These are phyloP conservation scores for Zoysia pacifica DNA, from an alignment of 176 grass and related monocot species.

Conservation along the genomic window DNA sequence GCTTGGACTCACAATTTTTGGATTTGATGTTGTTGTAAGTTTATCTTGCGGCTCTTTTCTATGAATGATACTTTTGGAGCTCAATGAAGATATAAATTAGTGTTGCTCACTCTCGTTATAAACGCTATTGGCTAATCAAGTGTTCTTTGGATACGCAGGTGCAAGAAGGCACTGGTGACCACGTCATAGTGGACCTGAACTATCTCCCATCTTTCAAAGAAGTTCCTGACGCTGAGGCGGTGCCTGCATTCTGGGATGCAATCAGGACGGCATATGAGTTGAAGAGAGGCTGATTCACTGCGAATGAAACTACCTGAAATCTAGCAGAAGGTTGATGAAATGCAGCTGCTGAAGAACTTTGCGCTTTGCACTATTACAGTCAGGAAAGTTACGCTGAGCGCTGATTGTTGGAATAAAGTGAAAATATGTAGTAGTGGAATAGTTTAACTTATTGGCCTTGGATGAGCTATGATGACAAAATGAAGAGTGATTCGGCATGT, in stretches of 20 bases:
- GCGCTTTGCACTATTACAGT: not conserved
- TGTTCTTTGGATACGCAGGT: slow-evolving; percentile 54
- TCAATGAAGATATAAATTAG: slow-evolving; percentile 1
- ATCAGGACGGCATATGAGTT: slow-evolving; percentile 55
- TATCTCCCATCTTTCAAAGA: slow-evolving; percentile 96
- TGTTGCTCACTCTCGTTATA: not conserved
- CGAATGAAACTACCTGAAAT: not conserved
- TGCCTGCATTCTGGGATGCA: slow-evolving; percentile 84
- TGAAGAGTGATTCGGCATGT: not conserved
- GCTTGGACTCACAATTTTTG: slow-evolving; percentile 92
- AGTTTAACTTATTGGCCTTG: not conserved
- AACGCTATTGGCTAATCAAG: not conserved
- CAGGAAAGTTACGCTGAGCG: not conserved
- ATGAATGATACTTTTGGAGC: slow-evolving; percentile 19
- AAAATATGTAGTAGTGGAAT: not conserved
- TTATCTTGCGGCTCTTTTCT: slow-evolving; percentile 28
- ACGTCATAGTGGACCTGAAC: slow-evolving; percentile 96
- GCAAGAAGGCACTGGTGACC: slow-evolving; percentile 78
- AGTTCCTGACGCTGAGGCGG: slow-evolving; percentile 68
- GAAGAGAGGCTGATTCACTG: slow-evolving; percentile 19
- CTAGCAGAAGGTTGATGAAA: slow-evolving; percentile 5
- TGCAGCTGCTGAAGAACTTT: not conserved
- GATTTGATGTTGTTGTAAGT: slow-evolving; percentile 97
- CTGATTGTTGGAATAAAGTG: not conserved
- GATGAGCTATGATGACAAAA: not conserved